Conservation (phyloP, 2,329 filamentous ascomycete genomes). For the Arachnomyces sp. region DNA sequence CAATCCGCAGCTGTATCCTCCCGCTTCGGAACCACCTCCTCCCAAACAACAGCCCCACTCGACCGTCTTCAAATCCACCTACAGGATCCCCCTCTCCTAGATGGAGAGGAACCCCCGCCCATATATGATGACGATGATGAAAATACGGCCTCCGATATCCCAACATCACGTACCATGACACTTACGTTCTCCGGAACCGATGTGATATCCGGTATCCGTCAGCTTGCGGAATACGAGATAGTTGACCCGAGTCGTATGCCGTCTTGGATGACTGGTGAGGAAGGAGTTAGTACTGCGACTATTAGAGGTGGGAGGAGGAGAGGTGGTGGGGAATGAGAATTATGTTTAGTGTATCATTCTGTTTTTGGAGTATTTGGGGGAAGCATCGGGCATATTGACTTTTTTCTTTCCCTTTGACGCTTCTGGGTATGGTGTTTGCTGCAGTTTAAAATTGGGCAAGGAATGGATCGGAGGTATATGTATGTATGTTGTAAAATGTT, state of each 20-base stretch:
- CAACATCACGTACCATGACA: constrained; percentile 21
- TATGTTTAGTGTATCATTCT: background rate
- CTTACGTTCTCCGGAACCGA: constrained; percentile 67
- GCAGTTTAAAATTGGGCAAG: background rate
- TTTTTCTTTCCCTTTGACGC: background rate
- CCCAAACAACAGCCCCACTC: constrained; percentile 16
- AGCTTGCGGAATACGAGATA: constrained; percentile 63
- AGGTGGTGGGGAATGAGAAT: background rate
- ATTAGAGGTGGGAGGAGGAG: constrained; percentile 51
- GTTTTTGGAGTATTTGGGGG: background rate
- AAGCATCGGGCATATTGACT: background rate
- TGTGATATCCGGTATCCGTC: constrained; percentile 70
- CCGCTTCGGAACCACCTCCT: constrained; percentile 54
- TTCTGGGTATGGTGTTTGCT: background rate
- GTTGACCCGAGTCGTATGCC: constrained; percentile 73
- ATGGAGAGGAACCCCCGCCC: constrained; percentile 7
- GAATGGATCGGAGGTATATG: too few species aligned
- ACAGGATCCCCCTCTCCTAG: constrained; percentile 35
- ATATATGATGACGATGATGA: constrained; percentile 7
- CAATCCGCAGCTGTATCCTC: constrained; percentile 46
- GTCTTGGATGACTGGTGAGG: constrained; percentile 84
- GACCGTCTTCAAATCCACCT: constrained; percentile 44
- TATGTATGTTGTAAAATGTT: too few species aligned
- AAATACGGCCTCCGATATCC: background rate
- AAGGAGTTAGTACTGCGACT: constrained; percentile 64